Evolutionary conservation across 805 yeast species (phyloP).

Genomic region (Ogataea saltuana): DNA sequence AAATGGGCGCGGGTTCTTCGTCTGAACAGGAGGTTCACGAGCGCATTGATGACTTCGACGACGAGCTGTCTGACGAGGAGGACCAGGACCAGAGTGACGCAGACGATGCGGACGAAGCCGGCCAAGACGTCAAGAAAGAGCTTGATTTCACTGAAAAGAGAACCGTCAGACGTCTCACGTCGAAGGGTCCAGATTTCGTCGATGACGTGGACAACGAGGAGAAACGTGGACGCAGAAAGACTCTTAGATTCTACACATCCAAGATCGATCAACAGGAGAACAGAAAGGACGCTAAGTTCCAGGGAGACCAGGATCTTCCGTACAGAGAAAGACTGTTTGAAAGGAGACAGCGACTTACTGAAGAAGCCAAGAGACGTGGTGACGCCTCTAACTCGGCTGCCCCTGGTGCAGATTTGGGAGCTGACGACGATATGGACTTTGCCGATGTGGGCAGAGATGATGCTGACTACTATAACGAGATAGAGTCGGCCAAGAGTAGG

Average conservation of each 20-base stretch:
- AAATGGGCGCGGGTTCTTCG: conserved; percentile 18
- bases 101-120: conserved; percentile 21
- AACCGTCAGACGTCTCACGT: conserved; percentile 43
- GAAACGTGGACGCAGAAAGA: conserved; percentile 72
- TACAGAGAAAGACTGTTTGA: conserved; percentile 88
- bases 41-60: conserved; percentile 22
- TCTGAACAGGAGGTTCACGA: conserved; percentile 2
- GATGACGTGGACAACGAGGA: conserved; percentile 88
- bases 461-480: conserved; percentile 57
- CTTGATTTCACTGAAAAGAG: conserved; percentile 57
- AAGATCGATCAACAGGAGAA: conserved; percentile 84
- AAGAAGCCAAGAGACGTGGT: conserved; percentile 89
- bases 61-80: conserved; percentile 24
- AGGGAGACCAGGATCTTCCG: conserved; percentile 90
- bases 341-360: conserved; percentile 81
- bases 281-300: conserved; percentile 57
- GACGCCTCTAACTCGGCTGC: conserved; percentile 44
- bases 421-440: conserved; percentile 45
- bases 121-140: conserved; percentile 41
- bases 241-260: conserved; percentile 93
- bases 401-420: conserved; percentile 55
- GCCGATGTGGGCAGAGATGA: conserved; percentile 47
- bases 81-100: conserved; percentile 16
- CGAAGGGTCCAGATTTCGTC: conserved; percentile 57
- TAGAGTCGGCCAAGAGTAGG: conserved; percentile 48